Percentiles rank a stretch among this genome's conserved stretches.
These are phyloP conservation scores for Setomelanomma holmii DNA, from an alignment of 2,329 filamentous ascomycete genomes.

Conservation along the genomic window DNA sequence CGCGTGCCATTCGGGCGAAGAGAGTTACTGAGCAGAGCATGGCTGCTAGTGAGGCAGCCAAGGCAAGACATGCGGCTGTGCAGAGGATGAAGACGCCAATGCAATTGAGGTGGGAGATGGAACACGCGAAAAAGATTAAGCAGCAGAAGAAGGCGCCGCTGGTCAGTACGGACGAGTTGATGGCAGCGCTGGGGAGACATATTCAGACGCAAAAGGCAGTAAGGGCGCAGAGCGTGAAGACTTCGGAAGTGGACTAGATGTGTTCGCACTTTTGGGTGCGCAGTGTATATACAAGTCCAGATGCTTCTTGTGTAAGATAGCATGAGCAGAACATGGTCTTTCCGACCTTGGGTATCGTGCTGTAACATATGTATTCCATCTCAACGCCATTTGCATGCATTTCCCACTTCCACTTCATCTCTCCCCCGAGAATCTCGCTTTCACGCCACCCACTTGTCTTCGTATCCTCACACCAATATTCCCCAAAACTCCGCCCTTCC, in stretches of 20 bases:
- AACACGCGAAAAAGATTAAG: constrained; percentile 32
- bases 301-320: background rate
- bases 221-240: constrained; percentile 18
- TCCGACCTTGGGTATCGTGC: constrained; percentile 9
- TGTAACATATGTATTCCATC: constrained; percentile 1
- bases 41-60: constrained; percentile 37
- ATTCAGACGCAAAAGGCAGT: constrained; percentile 39
- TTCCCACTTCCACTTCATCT: background rate
- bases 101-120: constrained; percentile 43
- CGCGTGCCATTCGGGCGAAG: constrained; percentile 14
- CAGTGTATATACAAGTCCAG: constrained; percentile 31
- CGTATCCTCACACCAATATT: constrained; percentile 43
- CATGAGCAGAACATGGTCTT: background rate
- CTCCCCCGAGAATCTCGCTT: background rate
- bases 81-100: constrained; percentile 44
- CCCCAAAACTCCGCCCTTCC: constrained; percentile 54
- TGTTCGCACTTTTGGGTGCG: constrained; percentile 17
- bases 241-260: constrained; percentile 19
- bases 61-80: constrained; percentile 21
- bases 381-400: constrained; percentile 3
- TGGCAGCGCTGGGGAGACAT: constrained; percentile 52
- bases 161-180: constrained; percentile 43
- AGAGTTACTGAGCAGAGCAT: constrained; percentile 7
- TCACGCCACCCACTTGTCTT: background rate
- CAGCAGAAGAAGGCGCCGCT: constrained; percentile 23